Evolutionary conservation across 2,329 filamentous ascomycete genomes (phyloP), one percentile per base, ranked within the genome.

Genomic region (Eutypa lata): DNA sequence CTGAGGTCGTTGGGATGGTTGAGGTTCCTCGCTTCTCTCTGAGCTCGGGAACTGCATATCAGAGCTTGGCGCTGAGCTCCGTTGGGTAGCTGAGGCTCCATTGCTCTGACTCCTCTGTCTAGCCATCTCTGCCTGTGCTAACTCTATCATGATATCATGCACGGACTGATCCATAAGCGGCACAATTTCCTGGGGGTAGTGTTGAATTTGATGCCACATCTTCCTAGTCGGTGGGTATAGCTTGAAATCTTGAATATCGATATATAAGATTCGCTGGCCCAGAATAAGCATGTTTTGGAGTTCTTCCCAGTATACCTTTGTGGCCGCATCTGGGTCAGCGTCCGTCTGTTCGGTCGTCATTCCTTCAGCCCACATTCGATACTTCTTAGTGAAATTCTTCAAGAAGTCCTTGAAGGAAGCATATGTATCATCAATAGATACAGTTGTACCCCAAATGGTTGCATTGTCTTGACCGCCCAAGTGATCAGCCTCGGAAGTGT

Each of bases 391-490:
- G 64, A 94, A 99, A 68, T 96, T 95, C 67, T 86, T 84, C 26
- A 99, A 76, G 65, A 99, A 99, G 58, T 94, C 91, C 66, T 94
- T 93, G 77, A 97, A 96, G 0, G 87, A 80, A 49, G 86, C 83
- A 70, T 95, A 89, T 0, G 91, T 91, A 68, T 97, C 92, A 55
- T 90, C 85, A 50, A 99, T 88, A 5, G 93, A 96, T 48, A 99
- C 90, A 38, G 96, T 97, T 43, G 94, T 99, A 70, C 94, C 94
- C 94, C 94, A 99, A 58, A 99, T 93, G 53, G 95, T 84, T 61
- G 88, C 86, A 52, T 88, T 87, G 38, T 89, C 90, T 53, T 84
- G 84, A 2, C 92, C 94, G 38, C 91, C 93, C 40, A 97, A 82
- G 1, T 81, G 83, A 66, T 97, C 89, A 1, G 94, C 94, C 69